phyloP scores from a whole-genome alignment of 2,329 filamentous ascomycete genomes.

The Cladophialophora bantiana region DNA sequence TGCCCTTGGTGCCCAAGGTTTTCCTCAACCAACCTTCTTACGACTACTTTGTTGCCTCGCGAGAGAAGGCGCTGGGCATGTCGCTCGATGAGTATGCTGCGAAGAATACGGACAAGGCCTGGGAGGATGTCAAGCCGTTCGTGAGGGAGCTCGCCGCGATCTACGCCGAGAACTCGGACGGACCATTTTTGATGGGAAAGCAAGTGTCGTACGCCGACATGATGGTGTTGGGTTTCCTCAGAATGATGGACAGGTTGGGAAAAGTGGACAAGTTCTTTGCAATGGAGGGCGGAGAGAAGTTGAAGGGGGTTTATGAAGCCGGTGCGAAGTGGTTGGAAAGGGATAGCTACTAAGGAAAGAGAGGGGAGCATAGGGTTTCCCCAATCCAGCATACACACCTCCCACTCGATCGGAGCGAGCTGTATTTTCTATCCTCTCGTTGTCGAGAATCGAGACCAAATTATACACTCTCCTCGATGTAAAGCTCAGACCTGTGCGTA shows the following conservation, averaged over 20 bases:
- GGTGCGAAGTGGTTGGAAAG: conserved; percentile 34
- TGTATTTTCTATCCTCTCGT: no score
- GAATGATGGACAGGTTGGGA: conserved; percentile 49
- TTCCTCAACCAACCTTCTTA: conserved; percentile 61
- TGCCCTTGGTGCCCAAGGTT: conserved; percentile 57
- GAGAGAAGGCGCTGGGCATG: conserved; percentile 60
- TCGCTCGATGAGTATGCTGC: conserved; percentile 57
- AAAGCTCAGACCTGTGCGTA: no score
- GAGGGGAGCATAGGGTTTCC: neutral
- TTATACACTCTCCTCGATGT: no score
- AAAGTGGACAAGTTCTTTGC: conserved; percentile 15
- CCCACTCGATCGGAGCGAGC: no score
- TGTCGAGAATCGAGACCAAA: no score
- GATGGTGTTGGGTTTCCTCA: conserved; percentile 59
- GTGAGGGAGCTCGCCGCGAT: conserved; percentile 50
- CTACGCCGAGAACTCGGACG: conserved; percentile 62
- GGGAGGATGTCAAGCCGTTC: conserved; percentile 50
- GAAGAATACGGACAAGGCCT: conserved; percentile 53
- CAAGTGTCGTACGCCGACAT: conserved; percentile 66
- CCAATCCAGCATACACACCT: no score
- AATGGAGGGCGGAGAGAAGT: conserved; percentile 25
- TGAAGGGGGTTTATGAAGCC: conserved; percentile 32
- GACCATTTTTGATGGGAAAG: conserved; percentile 68
- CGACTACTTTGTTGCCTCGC: conserved; percentile 64
- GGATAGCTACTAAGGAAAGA: conserved; percentile 29